phyloP scores from a whole-genome alignment of 2,329 filamentous ascomycete species.

The Fusarium secorum region DNA sequence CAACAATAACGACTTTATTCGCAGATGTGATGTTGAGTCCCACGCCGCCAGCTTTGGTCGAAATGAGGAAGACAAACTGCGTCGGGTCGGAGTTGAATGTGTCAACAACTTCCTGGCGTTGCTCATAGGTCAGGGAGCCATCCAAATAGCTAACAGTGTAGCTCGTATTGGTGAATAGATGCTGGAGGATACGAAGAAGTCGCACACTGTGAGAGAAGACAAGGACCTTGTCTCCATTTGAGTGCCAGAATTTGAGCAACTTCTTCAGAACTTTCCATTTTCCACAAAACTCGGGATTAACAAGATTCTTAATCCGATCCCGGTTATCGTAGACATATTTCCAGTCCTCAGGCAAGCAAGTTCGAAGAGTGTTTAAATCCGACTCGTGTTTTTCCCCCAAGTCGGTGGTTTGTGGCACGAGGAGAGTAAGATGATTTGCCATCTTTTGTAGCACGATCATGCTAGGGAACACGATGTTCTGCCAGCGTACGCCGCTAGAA shows the following conservation, averaged over 20 bases:
- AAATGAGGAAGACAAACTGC: conserved; percentile 96
- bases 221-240: conserved; percentile 90
- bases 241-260: conserved; percentile 87
- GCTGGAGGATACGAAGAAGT: conserved; percentile 81
- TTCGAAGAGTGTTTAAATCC: conserved; percentile 76
- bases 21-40: conserved; percentile 96
- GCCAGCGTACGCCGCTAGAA: conserved; percentile 72
- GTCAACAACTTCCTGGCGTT: conserved; percentile 82
- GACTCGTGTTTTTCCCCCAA: conserved; percentile 76
- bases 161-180: conserved; percentile 84
- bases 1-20: conserved; percentile 97
- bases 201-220: conserved; percentile 94
- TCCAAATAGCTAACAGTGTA: conserved; percentile 94
- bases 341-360: conserved; percentile 79
- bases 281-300: conserved; percentile 90
- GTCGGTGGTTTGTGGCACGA: conserved; percentile 75
- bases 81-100: conserved; percentile 88
- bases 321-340: conserved; percentile 74
- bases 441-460: conserved; percentile 86
- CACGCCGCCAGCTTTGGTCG: conserved; percentile 89
- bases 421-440: conserved; percentile 88
- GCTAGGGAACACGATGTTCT: conserved; percentile 81
- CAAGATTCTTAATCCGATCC: conserved; percentile 80
- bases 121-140: conserved; percentile 82
- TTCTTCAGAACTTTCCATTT: conserved; percentile 95